Conservation (phyloP, 257 asterid species). For the Solanum clarkiae region DNA sequence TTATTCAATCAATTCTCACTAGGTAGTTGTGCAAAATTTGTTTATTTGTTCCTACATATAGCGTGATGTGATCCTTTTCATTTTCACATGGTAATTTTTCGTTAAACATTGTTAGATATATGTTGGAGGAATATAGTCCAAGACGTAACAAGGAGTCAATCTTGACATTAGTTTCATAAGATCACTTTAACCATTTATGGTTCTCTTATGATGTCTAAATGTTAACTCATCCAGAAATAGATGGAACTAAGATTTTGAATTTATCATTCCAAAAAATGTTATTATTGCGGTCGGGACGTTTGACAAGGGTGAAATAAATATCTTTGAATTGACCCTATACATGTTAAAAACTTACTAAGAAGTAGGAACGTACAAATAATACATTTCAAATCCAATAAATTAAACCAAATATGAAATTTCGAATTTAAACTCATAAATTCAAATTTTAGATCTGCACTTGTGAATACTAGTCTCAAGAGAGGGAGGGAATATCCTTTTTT, state of each 20-base stretch:
- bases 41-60: not conserved
- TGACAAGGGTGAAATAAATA: not conserved
- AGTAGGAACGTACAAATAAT: not conserved
- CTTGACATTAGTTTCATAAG: not conserved
- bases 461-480: not conserved
- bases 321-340: not conserved
- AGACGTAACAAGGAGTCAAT: not conserved
- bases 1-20: not conserved
- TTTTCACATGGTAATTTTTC: not conserved
- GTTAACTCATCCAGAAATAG: not conserved
- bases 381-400: not conserved
- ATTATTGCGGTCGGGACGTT: not conserved
- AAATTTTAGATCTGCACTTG: not conserved
- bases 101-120: not conserved
- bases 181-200: not conserved
- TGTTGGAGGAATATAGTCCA: not conserved
- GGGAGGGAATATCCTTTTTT: not conserved
- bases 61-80: not conserved
- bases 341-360: not conserved
- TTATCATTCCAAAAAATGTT: not conserved
- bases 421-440: not conserved
- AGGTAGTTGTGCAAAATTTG: not conserved
- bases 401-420: not conserved
- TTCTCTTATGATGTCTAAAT: not conserved
- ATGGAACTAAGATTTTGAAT: not conserved